A percentile compares a stretch with the other conserved stretches of the same genome.
Evolutionary conservation across 1,139 yeast genomes (phyloP).

Genomic region (Magnusiomyces clavatus): DNA sequence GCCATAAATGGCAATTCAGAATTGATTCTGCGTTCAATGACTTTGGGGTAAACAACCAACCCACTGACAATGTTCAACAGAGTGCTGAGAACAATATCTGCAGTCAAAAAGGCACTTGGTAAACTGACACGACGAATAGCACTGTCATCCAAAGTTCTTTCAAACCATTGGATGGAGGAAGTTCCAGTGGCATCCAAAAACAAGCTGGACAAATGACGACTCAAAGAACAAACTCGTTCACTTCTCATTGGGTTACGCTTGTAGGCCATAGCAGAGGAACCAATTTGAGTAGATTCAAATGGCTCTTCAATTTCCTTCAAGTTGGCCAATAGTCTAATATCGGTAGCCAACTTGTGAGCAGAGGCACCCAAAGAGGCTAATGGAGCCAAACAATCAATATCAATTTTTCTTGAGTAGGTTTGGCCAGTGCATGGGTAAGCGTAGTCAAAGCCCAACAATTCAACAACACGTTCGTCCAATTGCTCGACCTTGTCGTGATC

Average conservation of each 20-base stretch:
- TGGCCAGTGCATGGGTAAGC: slow-evolving; percentile 98
- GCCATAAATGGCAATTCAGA: slow-evolving; percentile 99
- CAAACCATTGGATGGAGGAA: slow-evolving; percentile 98
- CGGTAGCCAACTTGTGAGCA: slow-evolving; percentile 97
- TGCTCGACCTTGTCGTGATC: slow-evolving; percentile 93
- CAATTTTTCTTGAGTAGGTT: slow-evolving; percentile 96
- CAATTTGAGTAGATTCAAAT: slow-evolving; percentile 94
- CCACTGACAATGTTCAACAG: slow-evolving; percentile 90
- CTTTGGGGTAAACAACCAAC: slow-evolving; percentile 95
- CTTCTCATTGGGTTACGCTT: slow-evolving; percentile 99
- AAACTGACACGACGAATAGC: slow-evolving; percentile 96
- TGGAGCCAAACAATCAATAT: slow-evolving; percentile 88
- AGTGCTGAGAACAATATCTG: slow-evolving; percentile 87
- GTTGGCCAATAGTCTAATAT: slow-evolving; percentile 89
- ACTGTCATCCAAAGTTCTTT: slow-evolving; percentile 96
- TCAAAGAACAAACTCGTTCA: slow-evolving; percentile 94
- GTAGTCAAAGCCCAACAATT: slow-evolving; percentile 84
- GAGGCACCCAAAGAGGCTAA: slow-evolving; percentile 93
- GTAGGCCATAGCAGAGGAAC: slow-evolving; percentile 98
- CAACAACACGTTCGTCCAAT: slow-evolving; percentile 85
- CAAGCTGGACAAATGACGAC: slow-evolving; percentile 89
- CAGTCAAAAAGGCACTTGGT: slow-evolving; percentile 94
- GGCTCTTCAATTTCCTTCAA: slow-evolving; percentile 98
- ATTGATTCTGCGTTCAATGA: slow-evolving; percentile 89
- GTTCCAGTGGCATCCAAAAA: slow-evolving; percentile 93